These are phyloP conservation scores for Fusarium protoensiforme DNA, from an alignment of 2,329 filamentous ascomycete species.

Conservation along the genomic window DNA sequence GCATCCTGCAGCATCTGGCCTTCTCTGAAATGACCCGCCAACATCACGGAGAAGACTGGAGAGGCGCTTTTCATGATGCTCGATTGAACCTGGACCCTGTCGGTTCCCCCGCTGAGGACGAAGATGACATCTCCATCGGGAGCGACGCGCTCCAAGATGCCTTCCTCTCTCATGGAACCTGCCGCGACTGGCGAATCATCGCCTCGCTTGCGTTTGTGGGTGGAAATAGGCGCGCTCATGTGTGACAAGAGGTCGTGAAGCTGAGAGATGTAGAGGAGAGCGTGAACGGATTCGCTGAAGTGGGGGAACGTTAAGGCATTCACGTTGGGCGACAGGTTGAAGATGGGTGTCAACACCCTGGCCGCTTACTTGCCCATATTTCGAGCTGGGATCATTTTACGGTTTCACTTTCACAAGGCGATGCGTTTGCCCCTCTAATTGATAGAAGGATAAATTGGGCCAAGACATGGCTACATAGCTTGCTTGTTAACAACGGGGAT, in stretches of 20 bases:
- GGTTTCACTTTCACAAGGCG: no score
- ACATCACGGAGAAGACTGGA: background rate
- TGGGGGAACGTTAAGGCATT: background rate
- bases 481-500: no score
- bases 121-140: conserved; percentile 17
- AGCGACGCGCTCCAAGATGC: background rate
- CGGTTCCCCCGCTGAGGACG: background rate
- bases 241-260: background rate
- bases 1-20: background rate
- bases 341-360: background rate
- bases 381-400: background rate
- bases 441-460: no score
- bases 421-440: no score
- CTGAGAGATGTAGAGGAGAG: background rate
- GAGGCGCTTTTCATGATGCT: conserved; percentile 5
- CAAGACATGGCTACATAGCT: no score
- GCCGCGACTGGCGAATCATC: background rate
- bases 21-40: conserved; percentile 10
- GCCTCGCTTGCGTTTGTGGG: background rate
- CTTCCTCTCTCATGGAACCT: background rate
- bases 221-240: background rate
- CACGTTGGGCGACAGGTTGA: background rate
- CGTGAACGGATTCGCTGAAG: background rate
- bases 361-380: background rate
- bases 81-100: conserved; percentile 9